phyloP scores from a whole-genome alignment of 306 rosid genomes.

The Morella rubra region DNA sequence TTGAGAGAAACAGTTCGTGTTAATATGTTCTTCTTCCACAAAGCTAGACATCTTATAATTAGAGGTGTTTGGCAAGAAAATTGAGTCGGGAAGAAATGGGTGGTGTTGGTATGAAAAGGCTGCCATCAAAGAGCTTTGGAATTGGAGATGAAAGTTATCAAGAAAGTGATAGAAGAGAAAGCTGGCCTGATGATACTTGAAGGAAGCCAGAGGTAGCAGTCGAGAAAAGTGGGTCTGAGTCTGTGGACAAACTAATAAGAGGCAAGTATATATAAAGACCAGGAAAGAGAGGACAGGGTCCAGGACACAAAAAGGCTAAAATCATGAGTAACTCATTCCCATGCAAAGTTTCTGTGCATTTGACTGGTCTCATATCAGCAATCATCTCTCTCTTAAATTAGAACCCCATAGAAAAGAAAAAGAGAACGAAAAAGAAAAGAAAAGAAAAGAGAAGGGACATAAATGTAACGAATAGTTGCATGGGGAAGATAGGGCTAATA shows the following conservation, averaged over 20 bases:
- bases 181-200: constrained; percentile 4
- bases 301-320: constrained; percentile 9
- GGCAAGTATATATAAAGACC: constrained; percentile 48
- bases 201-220: constrained; percentile 33
- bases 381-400: constrained; percentile 7
- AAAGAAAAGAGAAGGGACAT: neutral
- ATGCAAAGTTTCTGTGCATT: constrained; percentile 30
- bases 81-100: constrained; percentile 52
- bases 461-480: neutral
- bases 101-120: constrained; percentile 58
- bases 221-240: constrained; percentile 40
- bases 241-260: constrained; percentile 31
- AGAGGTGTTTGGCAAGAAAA: constrained; percentile 36
- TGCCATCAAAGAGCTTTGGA: constrained; percentile 54
- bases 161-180: constrained; percentile 43
- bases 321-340: constrained; percentile 17
- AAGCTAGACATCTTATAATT: constrained; percentile 21
- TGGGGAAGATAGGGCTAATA: neutral
- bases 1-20: constrained; percentile 17
- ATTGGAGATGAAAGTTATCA: constrained; percentile 18
- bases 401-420: too few relatives aligned
- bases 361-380: constrained; percentile 33
- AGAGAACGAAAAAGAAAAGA: neutral
- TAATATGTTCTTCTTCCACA: constrained; percentile 15
- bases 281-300: neutral